These are phyloP conservation scores for Protea cynaroides DNA, from an alignment of 164 flowering plant genomes.

Conservation along the genomic window DNA sequence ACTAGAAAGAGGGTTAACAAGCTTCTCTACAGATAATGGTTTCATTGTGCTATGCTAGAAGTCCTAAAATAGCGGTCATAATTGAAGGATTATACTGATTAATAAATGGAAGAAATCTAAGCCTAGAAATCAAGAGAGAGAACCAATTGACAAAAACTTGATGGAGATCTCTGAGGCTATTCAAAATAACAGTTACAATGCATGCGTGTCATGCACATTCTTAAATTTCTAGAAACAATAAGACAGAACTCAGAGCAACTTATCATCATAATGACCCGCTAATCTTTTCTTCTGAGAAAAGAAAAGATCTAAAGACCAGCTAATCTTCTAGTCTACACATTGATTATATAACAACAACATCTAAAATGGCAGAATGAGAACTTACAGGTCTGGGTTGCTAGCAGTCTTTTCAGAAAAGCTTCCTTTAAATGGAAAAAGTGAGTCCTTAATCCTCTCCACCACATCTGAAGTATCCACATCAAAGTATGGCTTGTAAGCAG, in stretches of 20 bases:
- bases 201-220: too few species aligned
- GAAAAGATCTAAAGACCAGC: too few species aligned
- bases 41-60: too few species aligned
- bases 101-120: too few species aligned
- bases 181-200: too few species aligned
- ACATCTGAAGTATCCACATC: conserved; percentile 99
- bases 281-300: background rate
- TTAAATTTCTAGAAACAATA: background rate
- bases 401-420: conserved; percentile 77
- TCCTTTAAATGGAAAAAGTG: conserved; percentile 86
- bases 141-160: too few species aligned
- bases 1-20: too few species aligned
- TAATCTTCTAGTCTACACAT: background rate
- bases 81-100: too few species aligned
- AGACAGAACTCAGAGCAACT: background rate
- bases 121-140: too few species aligned
- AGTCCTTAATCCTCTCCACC: conserved; percentile 80
- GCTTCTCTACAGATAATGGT: too few species aligned
- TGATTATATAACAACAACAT: background rate
- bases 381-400: conserved; percentile 88
- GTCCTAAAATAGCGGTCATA: too few species aligned
- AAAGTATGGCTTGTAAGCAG: conserved; percentile 85
- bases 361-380: conserved; percentile 1
- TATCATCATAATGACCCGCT: background rate
- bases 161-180: too few species aligned